A percentile compares a stretch with the other conserved stretches of the same genome.
phyloP scores from a whole-genome alignment of 495 filamentous ascomycete genomes.

The Penicillium coprophilum region DNA sequence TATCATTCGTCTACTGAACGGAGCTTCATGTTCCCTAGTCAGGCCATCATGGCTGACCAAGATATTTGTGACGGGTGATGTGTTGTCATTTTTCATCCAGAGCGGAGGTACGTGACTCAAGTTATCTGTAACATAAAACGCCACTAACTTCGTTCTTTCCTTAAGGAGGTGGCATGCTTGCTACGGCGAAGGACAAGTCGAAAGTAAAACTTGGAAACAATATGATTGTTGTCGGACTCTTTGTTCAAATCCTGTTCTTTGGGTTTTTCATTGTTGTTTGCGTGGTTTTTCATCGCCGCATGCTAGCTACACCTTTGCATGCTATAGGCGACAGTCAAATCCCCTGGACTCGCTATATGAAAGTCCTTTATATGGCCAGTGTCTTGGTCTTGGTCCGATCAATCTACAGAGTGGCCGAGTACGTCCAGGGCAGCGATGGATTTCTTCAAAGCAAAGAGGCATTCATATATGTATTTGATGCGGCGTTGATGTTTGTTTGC shows the following conservation, averaged over 20 bases:
- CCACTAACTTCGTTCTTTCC: constrained; percentile 29
- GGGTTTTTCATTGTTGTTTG: constrained; percentile 42
- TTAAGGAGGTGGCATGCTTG: constrained; percentile 31
- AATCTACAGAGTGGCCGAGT: constrained; percentile 63
- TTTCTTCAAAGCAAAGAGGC: constrained; percentile 52
- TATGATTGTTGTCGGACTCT: constrained; percentile 47
- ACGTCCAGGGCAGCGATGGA: constrained; percentile 53
- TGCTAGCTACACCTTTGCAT: constrained; percentile 48
- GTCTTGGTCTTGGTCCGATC: constrained; percentile 59
- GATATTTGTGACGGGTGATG: constrained; percentile 34
- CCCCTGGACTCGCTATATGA: constrained; percentile 50
- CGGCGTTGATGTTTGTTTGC: constrained; percentile 27
- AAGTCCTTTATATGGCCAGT: constrained; percentile 51
- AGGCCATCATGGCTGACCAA: constrained; percentile 22
- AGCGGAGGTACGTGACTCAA: constrained; percentile 17
- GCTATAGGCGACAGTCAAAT: constrained; percentile 9
- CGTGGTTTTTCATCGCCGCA: constrained; percentile 39
- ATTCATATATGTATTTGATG: constrained; percentile 54
- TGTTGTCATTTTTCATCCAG: constrained; percentile 29
- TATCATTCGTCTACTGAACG: constrained; percentile 44
- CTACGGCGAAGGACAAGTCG: constrained; percentile 21
- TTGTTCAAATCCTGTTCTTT: constrained; percentile 46
- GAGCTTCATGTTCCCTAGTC: constrained; percentile 30
- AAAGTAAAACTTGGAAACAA: constrained; percentile 39
- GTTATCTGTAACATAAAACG: constrained; percentile 12